Evolutionary conservation across 495 filamentous ascomycete genomes (phyloP).

Genomic region (Chaetomium cochliodes): DNA sequence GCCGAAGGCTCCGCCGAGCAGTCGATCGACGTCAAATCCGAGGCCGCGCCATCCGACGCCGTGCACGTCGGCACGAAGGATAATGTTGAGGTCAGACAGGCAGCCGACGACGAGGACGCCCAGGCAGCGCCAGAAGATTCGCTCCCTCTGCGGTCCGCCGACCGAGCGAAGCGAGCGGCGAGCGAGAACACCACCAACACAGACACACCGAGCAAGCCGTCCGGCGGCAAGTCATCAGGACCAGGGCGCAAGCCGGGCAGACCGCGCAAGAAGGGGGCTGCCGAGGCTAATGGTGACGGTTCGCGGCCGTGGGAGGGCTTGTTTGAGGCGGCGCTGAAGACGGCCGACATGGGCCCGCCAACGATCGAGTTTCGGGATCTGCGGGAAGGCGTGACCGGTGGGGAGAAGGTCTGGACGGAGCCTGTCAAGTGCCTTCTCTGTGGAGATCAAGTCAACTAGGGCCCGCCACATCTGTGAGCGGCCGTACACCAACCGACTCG

Average conservation of each 20-base stretch:
- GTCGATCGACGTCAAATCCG: conserved; percentile 51
- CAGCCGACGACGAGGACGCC: conserved; percentile 33
- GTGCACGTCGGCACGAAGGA: conserved; percentile 34
- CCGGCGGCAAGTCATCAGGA: conserved; percentile 21
- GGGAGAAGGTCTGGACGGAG: conserved; percentile 50
- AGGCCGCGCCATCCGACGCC: conserved; percentile 30
- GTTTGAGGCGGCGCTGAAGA: conserved; percentile 43
- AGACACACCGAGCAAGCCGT: conserved; percentile 14
- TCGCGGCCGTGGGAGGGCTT: conserved; percentile 45
- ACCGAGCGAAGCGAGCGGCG: conserved; percentile 14
- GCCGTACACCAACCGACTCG: background rate
- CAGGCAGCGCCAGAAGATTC: conserved; percentile 29
- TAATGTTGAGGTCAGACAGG: conserved; percentile 33
- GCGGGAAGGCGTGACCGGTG: conserved; percentile 41
- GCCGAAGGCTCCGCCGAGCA: conserved; percentile 42
- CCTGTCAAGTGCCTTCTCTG: conserved; percentile 46
- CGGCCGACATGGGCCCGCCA: conserved; percentile 33
- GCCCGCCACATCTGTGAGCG: conserved; percentile 15
- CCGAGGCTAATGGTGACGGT: conserved; percentile 29
- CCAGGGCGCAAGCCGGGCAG: conserved; percentile 28
- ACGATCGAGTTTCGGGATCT: conserved; percentile 46
- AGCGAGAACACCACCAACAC: conserved; percentile 15
- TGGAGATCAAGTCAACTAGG: conserved; percentile 38
- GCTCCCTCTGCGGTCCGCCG: conserved; percentile 16
- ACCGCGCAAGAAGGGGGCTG: conserved; percentile 29